Base-by-base conservation (phyloP, 495 filamentous ascomycete species). In the Lindgomyces ingoldianus region DNA sequence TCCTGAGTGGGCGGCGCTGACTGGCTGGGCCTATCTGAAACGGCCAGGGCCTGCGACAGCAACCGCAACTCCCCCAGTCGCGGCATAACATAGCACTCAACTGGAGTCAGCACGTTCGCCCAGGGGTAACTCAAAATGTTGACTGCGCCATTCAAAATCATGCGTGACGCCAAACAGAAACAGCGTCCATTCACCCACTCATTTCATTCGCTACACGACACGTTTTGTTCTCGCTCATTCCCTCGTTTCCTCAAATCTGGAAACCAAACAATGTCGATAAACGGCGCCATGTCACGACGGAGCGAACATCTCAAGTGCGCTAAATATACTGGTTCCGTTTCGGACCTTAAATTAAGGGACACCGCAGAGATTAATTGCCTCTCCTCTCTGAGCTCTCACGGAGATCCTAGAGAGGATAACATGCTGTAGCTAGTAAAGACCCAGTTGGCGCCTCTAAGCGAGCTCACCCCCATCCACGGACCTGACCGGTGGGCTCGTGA, bases 331-430 rank as follows among this genome's bases (percentile, higher is more conserved):
- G 44, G 33, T 39, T 14, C 44, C 29, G 57, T 60, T 60, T 60
- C 57, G 57, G 33, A 60, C n/a, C 41, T 26, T 27, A 60, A n/a
- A 60, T 60, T 50, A 60, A 60, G 47, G 56, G 33, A 39, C 33
- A 14, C 14, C 33, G 33, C 14, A n/a, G 27, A 21, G 3, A 48
- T 49, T 60, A 21, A 33, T 52, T 22, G 50, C 27, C 16, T 16
- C 14, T 39, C 33, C 33, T 14, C 33, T 39, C 14, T 39, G 33
- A 14, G 33, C 33, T 24, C 2, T 4, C 24, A 24, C 2, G 16
- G 19, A 3, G 48, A 18, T 51, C n/a, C n/a, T n/a, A n/a, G n/a
- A n/a, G n/a, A n/a, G n/a, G n/a, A n/a, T n/a, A n/a, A n/a, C n/a
- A n/a, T n/a, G n/a, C n/a, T n/a, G n/a, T n/a, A n/a, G n/a, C n/a